A percentile compares a stretch with the other conserved stretches of the same genome.
Conservation (phyloP, 768 basidiomycete species). For the Suillus alpinus region DNA sequence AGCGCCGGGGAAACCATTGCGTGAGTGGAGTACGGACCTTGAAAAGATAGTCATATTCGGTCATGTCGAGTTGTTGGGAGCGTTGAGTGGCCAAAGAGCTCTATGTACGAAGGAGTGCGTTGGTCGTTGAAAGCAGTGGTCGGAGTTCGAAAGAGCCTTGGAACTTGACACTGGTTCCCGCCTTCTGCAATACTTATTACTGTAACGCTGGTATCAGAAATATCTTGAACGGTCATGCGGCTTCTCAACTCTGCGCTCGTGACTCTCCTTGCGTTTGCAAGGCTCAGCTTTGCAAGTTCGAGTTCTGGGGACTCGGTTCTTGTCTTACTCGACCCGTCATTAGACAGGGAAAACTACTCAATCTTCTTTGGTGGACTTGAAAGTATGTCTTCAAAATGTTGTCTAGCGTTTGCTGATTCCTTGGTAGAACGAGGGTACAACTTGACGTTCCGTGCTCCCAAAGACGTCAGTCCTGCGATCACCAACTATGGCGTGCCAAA, state of each 20-base stretch:
- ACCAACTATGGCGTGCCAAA: slow-evolving; percentile 68
- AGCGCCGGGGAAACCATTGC: neutral
- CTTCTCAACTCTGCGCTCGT: slow-evolving; percentile 24
- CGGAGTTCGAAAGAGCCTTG: slow-evolving; percentile 29
- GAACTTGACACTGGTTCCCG: too few species aligned
- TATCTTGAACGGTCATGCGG: slow-evolving; percentile 20
- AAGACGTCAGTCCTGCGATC: slow-evolving; percentile 64
- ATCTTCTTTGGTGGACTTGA: slow-evolving; percentile 78
- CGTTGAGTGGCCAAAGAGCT: slow-evolving; percentile 10
- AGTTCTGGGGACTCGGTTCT: slow-evolving; percentile 81
- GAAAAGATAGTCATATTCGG: slow-evolving; percentile 99
- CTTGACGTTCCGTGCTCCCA: slow-evolving; percentile 83
- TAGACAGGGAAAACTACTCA: slow-evolving; percentile 69
- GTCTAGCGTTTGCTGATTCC: neutral
- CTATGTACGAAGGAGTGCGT: slow-evolving; percentile 4
- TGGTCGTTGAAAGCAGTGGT: slow-evolving; percentile 10
- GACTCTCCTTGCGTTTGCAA: slow-evolving; percentile 27
- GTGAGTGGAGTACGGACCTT: slow-evolving; percentile 58
- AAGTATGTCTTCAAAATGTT: slow-evolving; percentile 42
- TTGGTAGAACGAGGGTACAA: slow-evolving; percentile 74
- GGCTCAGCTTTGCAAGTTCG: slow-evolving; percentile 51
- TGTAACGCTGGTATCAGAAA: neutral
- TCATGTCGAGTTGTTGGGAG: slow-evolving; percentile 46
- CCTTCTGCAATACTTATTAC: too few species aligned
- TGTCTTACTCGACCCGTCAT: slow-evolving; percentile 73